phyloP scores from a whole-genome alignment of 352 stramenopile species.

The Globisporangium spiculum region DNA sequence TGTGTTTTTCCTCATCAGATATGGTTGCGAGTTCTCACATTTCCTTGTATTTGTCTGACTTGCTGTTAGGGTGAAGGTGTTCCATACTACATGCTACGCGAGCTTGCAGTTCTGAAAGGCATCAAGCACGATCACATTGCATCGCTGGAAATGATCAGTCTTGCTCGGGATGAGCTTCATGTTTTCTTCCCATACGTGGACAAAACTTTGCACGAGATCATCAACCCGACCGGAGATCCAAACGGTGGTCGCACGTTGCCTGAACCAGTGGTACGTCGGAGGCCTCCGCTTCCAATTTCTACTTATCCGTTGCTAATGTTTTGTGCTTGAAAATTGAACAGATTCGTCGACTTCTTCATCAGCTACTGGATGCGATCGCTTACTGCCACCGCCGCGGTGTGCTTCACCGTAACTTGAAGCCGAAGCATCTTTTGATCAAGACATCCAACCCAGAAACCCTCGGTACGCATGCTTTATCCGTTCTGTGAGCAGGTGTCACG shows the following conservation, averaged over 20 bases:
- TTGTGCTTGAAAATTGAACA: slow-evolving; percentile 16
- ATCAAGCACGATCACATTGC: slow-evolving; percentile 89
- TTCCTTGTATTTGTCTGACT: slow-evolving; percentile 1
- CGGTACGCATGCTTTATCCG: slow-evolving; percentile 27
- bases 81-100: slow-evolving; percentile 92
- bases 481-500: not conserved
- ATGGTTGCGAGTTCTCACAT: slow-evolving; percentile 6
- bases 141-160: slow-evolving; percentile 82
- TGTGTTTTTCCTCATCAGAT: not conserved
- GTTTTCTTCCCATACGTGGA: slow-evolving; percentile 91
- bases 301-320: not conserved
- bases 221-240: slow-evolving; percentile 86
- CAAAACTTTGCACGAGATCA: slow-evolving; percentile 89
- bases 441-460: slow-evolving; percentile 58
- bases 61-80: slow-evolving; percentile 81
- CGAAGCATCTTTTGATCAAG: slow-evolving; percentile 87
- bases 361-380: slow-evolving; percentile 84
- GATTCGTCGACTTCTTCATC: slow-evolving; percentile 80
- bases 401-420: slow-evolving; percentile 89
- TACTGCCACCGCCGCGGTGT: slow-evolving; percentile 88
- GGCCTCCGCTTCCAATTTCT: not conserved
- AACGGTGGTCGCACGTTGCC: slow-evolving; percentile 72
- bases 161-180: slow-evolving; percentile 84
- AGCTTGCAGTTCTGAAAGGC: slow-evolving; percentile 85
- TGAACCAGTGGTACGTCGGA: slow-evolving; percentile 61